These are phyloP conservation scores for Monosporozyma siamensis DNA, from an alignment of 805 yeast species.

Conservation along the genomic window DNA sequence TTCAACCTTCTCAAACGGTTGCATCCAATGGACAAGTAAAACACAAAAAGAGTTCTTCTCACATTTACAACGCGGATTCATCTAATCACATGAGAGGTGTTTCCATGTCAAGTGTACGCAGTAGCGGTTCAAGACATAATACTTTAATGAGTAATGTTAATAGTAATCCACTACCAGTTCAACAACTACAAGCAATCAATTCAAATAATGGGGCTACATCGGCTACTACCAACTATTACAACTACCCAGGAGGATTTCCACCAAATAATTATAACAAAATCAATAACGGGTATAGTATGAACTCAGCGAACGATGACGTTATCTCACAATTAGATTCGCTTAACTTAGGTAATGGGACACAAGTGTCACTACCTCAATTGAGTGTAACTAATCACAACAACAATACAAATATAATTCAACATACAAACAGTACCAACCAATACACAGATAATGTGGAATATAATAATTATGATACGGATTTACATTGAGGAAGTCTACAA, in stretches of 20 bases:
- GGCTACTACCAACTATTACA: slow-evolving; percentile 13
- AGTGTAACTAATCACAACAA: slow-evolving; percentile 21
- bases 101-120: slow-evolving; percentile 26
- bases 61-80: slow-evolving; percentile 16
- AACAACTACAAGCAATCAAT: background rate
- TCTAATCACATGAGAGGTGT: slow-evolving; percentile 23
- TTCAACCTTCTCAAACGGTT: slow-evolving; percentile 23
- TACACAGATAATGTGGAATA: background rate
- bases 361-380: slow-evolving; percentile 25
- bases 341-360: slow-evolving; percentile 22
- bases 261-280: slow-evolving; percentile 11
- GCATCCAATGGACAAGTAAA: slow-evolving; percentile 9
- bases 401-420: slow-evolving; percentile 3
- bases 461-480: background rate
- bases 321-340: slow-evolving; percentile 25
- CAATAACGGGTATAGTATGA: slow-evolving; percentile 3
- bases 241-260: slow-evolving; percentile 29
- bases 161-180: background rate
- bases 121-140: slow-evolving; percentile 25
- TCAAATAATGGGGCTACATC: slow-evolving; percentile 6
- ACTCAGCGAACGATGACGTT: slow-evolving; percentile 17
- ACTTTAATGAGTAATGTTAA: slow-evolving; percentile 5
- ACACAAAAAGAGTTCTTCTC: slow-evolving; percentile 22
- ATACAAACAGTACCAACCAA: slow-evolving; percentile 1
- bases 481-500: too few relatives aligned